phyloP scores from a whole-genome alignment of 805 yeast species.

The Pichia californica region DNA sequence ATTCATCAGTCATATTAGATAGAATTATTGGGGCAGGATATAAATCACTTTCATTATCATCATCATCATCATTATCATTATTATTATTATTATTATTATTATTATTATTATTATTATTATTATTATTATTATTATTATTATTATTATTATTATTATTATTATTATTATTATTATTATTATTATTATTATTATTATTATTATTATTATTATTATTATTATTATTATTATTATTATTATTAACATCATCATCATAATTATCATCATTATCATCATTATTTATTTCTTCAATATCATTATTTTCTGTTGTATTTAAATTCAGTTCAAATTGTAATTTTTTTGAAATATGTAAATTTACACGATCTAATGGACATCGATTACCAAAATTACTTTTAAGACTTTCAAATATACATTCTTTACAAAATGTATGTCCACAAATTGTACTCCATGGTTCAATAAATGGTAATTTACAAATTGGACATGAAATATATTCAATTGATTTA shows the following conservation, averaged over 20 bases:
- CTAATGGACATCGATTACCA: slow-evolving; percentile 50
- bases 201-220: slow-evolving; percentile 13
- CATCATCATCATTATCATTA: slow-evolving; percentile 6
- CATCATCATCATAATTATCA: neutral
- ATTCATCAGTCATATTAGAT: slow-evolving; percentile 54
- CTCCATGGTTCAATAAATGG: slow-evolving; percentile 57
- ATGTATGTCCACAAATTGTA: slow-evolving; percentile 64
- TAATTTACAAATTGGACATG: slow-evolving; percentile 62
- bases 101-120: slow-evolving; percentile 1
- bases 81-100: neutral
- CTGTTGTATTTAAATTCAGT: neutral
- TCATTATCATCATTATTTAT: slow-evolving; percentile 5
- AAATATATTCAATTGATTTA: slow-evolving; percentile 25
- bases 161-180: slow-evolving; percentile 3
- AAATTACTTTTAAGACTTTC: slow-evolving; percentile 37
- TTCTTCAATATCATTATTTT: too few relatives aligned
- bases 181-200: too few relatives aligned
- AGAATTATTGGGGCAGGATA: slow-evolving; percentile 53
- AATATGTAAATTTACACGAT: slow-evolving; percentile 40
- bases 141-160: neutral
- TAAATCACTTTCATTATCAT: slow-evolving; percentile 23
- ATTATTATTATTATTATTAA: neutral
- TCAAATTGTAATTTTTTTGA: slow-evolving; percentile 1
- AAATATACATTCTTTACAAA: slow-evolving; percentile 49
- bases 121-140: too few relatives aligned